Percentiles rank a stretch among this genome's conserved stretches.
phyloP scores from a whole-genome alignment of 306 rosid species.

The Castanea mollissima region DNA sequence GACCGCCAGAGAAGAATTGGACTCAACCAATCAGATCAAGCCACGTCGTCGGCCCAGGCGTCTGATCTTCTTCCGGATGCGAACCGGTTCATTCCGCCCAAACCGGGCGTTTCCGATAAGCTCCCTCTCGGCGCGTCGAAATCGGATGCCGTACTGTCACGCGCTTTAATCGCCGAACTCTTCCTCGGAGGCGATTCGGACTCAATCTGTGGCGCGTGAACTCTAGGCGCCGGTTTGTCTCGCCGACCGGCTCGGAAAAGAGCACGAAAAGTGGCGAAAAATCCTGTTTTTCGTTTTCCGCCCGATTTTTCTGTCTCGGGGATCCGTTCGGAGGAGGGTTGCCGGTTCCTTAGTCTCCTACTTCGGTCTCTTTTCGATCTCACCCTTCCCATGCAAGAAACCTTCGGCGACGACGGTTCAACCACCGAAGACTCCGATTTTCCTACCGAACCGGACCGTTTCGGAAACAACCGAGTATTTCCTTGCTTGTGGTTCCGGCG shows the following conservation, averaged over 20 bases:
- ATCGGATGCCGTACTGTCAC: conserved; percentile 13
- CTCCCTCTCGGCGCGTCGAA: conserved; percentile 47
- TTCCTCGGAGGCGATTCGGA: conserved; percentile 32
- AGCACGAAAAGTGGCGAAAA: conserved; percentile 53
- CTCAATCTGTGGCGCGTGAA: conserved; percentile 16
- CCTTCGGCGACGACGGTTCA: conserved; percentile 95
- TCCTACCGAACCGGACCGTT: conserved; percentile 50
- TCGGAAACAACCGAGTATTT: conserved; percentile 61
- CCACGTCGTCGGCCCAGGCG: conserved; percentile 45
- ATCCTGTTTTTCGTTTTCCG: conserved; percentile 46
- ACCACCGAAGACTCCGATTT: conserved; percentile 49
- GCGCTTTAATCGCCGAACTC: conserved; percentile 9
- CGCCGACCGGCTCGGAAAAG: conserved; percentile 49
- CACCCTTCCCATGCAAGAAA: conserved; percentile 92
- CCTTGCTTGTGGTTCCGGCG: conserved; percentile 50
- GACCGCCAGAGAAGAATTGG: conserved; percentile 14
- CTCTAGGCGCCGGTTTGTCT: conserved; percentile 28
- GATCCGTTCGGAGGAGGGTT: conserved; percentile 20
- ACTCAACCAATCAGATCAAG: background rate
- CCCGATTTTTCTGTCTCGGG: conserved; percentile 33
- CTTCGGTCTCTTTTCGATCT: conserved; percentile 75
- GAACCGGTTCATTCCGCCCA: conserved; percentile 69
- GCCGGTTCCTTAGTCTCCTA: conserved; percentile 55
- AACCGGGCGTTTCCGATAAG: conserved; percentile 58
- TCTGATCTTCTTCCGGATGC: conserved; percentile 78